phyloP scores from a whole-genome alignment of 2,329 filamentous ascomycete species.

The Sporothrix humicola region DNA sequence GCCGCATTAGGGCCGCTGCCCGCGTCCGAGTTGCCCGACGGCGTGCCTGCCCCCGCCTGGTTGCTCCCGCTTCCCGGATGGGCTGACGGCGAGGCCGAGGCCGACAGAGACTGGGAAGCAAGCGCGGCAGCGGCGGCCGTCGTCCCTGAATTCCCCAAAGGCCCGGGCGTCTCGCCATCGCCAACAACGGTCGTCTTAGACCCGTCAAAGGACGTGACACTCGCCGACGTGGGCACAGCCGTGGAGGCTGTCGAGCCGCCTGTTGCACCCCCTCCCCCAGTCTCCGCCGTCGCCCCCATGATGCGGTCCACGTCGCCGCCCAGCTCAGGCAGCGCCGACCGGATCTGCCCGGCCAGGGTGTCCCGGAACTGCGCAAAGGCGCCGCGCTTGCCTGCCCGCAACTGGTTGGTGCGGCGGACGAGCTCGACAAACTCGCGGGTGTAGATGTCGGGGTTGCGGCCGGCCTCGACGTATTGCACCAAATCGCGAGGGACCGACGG shows the following conservation, averaged over 20 bases:
- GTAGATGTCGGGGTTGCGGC: conserved; percentile 76
- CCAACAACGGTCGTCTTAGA: conserved; percentile 4
- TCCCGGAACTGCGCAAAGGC: conserved; percentile 68
- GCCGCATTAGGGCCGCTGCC: conserved; percentile 20
- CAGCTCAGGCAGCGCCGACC: conserved; percentile 64
- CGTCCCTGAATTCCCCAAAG: too few species aligned
- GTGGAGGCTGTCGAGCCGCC: too few species aligned
- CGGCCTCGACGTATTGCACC: conserved; percentile 71
- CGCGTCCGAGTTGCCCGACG: conserved; percentile 23
- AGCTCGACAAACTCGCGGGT: conserved; percentile 75
- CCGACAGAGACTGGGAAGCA: conserved; percentile 26
- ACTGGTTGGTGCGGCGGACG: conserved; percentile 68
- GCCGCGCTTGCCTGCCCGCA: conserved; percentile 67
- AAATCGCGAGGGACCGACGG: conserved; percentile 66
- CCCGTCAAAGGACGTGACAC: neutral
- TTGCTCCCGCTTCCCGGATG: neutral
- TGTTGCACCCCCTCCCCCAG: too few species aligned
- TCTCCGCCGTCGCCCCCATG: conserved; percentile 50
- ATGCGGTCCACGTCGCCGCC: conserved; percentile 58
- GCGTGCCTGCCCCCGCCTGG: conserved; percentile 8
- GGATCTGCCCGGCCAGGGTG: conserved; percentile 64
- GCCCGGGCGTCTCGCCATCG: neutral
- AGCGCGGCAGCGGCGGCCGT: neutral
- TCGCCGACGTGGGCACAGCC: neutral
- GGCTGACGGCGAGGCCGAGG: conserved; percentile 28